A percentile compares a stretch with the other conserved stretches of the same genome.
Evolutionary conservation across 192 early-diverging fungal species (phyloP).

Genomic region (Mortierella hygrophila): DNA sequence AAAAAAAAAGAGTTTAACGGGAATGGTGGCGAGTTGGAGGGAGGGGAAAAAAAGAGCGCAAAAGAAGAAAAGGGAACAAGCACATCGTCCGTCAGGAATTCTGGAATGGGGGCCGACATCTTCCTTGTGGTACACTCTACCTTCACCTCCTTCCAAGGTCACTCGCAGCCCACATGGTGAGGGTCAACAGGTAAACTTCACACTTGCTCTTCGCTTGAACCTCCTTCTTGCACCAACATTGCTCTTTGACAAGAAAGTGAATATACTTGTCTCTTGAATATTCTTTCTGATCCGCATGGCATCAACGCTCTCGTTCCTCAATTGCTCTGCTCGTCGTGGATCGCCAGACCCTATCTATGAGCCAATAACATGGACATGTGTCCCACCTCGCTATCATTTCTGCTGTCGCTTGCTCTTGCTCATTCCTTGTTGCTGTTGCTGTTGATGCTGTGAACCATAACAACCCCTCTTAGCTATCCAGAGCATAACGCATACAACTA

Average conservation of each 20-base stretch:
- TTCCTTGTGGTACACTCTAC: not conserved
- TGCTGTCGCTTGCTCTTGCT: not conserved
- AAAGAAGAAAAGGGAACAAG: slow-evolving; percentile 1
- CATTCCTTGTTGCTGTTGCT: not conserved
- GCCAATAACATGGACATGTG: not conserved
- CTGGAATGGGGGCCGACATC: not conserved
- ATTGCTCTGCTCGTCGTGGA: not conserved
- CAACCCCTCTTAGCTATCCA: not conserved
- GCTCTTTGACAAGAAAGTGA: no score
- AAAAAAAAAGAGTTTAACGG: slow-evolving; percentile 6
- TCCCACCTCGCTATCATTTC: not conserved
- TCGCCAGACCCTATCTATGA: not conserved
- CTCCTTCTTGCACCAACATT: no score
- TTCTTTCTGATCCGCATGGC: no score
- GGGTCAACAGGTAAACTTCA: no score
- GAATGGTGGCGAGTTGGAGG: not conserved
- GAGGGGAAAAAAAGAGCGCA: not conserved
- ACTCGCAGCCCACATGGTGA: no score
- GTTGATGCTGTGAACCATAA: not conserved
- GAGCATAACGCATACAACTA: not conserved
- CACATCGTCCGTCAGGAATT: slow-evolving; percentile 6
- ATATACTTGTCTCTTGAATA: no score
- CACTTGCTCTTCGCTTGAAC: no score
- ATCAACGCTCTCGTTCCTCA: not conserved
- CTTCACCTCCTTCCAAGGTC: not conserved